Percentiles rank a stretch among this genome's conserved stretches.
phyloP scores from a whole-genome alignment of 2,329 filamentous ascomycete genomes.

The Chaetomium sp. region DNA sequence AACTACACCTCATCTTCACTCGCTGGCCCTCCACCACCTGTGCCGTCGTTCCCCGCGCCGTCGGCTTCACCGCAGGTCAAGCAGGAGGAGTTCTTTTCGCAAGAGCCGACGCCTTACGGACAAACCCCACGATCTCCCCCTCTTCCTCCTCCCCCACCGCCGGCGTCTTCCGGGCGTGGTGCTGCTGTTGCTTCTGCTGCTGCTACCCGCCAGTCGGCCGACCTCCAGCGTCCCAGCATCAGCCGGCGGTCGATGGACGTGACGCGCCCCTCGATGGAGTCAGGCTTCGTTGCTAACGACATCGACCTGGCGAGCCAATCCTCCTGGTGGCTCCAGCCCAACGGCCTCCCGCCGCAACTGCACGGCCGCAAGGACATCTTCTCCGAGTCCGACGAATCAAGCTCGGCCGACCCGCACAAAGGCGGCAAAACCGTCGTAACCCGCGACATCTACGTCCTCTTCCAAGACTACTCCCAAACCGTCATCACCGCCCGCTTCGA shows the following conservation, averaged over 20 bases:
- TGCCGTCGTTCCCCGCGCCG: conserved; percentile 29
- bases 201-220: conserved; percentile 53
- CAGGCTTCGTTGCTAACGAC: conserved; percentile 81
- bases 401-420: conserved; percentile 50
- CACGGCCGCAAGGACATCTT: conserved; percentile 78
- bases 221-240: conserved; percentile 49
- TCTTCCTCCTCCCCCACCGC: conserved; percentile 29
- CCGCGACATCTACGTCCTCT: conserved; percentile 81
- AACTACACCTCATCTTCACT: conserved; percentile 41
- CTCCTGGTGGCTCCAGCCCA: conserved; percentile 82
- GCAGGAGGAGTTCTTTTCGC: conserved; percentile 43
- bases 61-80: conserved; percentile 32
- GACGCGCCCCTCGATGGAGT: conserved; percentile 65
- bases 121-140: conserved; percentile 40
- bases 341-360: conserved; percentile 71
- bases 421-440: conserved; percentile 66
- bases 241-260: conserved; percentile 65
- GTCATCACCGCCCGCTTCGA: conserved; percentile 77
- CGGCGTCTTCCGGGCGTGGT: no score
- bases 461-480: conserved; percentile 94
- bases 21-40: conserved; percentile 15
- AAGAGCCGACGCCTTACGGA: conserved; percentile 35
- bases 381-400: conserved; percentile 74
- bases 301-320: conserved; percentile 68
- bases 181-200: conserved; percentile 26